Conservation (phyloP, 441 rosid species). For the Breynia disticha region DNA sequence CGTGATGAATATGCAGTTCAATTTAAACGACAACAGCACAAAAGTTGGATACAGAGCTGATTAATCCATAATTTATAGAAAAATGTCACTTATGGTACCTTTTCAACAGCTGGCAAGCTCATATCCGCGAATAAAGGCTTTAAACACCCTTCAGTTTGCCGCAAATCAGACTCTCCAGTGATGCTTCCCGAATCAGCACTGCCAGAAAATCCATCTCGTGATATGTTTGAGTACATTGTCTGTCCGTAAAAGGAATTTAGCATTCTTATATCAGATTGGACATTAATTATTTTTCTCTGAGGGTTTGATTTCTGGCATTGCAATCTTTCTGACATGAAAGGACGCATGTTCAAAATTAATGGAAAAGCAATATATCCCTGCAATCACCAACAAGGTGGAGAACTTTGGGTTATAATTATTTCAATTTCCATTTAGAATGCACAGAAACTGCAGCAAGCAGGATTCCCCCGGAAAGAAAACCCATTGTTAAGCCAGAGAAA, state of each 20-base stretch:
- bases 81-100: conserved; percentile 29
- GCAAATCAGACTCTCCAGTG: conserved; percentile 15
- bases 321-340: conserved; percentile 31
- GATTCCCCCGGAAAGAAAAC: background rate
- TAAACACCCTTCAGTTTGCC: conserved; percentile 10
- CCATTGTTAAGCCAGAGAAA: conserved; percentile 2
- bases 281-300: conserved; percentile 14
- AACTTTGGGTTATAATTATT: conserved; percentile 3
- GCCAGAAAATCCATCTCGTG: conserved; percentile 21
- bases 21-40: no score
- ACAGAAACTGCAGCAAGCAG: background rate
- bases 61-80: background rate
- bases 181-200: conserved; percentile 8
- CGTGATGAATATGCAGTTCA: no score
- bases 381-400: conserved; percentile 16
- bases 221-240: conserved; percentile 11
- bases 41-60: no score
- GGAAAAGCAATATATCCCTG: conserved; percentile 78
- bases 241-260: conserved; percentile 18
- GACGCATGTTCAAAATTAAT: conserved; percentile 49
- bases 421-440: background rate
- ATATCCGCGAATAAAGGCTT: conserved; percentile 7
- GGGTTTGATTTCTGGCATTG: conserved; percentile 25
- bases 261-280: conserved; percentile 17
- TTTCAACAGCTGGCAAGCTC: conserved; percentile 15